Base-by-base conservation (phyloP, 306 rosid species). In the cucumber (Cucumis sativus) region DNA sequence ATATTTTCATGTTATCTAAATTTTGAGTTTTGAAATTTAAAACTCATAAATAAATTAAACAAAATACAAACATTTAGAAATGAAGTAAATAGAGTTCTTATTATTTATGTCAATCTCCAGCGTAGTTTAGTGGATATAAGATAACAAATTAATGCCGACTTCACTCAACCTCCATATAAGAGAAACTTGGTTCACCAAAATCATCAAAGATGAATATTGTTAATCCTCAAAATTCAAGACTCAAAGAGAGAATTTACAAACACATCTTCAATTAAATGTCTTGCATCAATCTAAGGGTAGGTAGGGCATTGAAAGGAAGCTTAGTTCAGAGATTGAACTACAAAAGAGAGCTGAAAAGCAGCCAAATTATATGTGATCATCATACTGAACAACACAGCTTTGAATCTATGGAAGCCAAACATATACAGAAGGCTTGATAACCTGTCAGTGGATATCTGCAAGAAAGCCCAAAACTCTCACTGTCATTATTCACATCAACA, bases 371-470 rank as follows among this genome's bases (percentile, higher is more conserved):
- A 33, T 39, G 58, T 33, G 37, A 33, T 33, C 37, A 66, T 83
- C 83, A 95, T 21, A 95, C 80, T 1, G 86, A 80, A 88, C 96
- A 92, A 49, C 98, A 95, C 61, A 92, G 92, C 87, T 92, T 95
- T 41, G 96, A 74, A 89, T 92, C 98, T 75, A 95, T 87, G 76
- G 97, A 90, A 80, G 98, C 93, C 83, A 95, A 78, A 55, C 93
- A 87, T 51, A 92, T 89, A 87, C 96, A 92, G 81, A 95, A 95
- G 6, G 98, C 98, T 78, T 95, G 97, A 86, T 88, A 95, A 77
- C 97, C 98, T 57, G 98, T 95, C 92, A 95, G 82, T 63, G 97
- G 98, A 86, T 90, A 90, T 82, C 97, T 90, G 91, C 87, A 77
- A 79, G 54, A 65, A 33, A 71, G 75, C 58, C 58, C 80, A 63